Evolutionary conservation across 495 filamentous ascomycete species (phyloP).

Genomic region (Penicillium cataractarum): DNA sequence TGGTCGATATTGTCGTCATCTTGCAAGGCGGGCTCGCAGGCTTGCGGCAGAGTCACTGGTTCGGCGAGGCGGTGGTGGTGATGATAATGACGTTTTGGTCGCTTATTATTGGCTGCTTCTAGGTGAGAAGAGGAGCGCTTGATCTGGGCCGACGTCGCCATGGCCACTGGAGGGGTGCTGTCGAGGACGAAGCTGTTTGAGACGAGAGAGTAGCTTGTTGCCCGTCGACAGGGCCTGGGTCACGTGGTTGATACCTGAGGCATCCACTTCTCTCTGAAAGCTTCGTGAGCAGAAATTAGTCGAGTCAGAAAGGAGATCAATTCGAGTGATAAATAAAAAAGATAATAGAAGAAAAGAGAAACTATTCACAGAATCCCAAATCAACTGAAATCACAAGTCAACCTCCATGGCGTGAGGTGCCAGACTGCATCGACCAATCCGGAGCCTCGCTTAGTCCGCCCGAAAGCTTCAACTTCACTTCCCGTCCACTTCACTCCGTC

Average conservation of each 20-base stretch:
- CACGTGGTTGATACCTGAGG: constrained; percentile 22
- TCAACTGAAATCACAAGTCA: neutral
- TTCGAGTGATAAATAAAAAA: neutral
- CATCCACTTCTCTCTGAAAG: neutral
- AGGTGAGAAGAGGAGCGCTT: constrained; percentile 49
- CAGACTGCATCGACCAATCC: constrained; percentile 31
- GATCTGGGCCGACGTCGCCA: constrained; percentile 38
- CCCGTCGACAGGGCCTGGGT: constrained; percentile 3
- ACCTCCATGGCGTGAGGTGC: constrained; percentile 5
- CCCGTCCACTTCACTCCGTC: constrained; percentile 29
- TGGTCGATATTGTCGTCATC: constrained; percentile 52
- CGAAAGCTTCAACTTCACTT: constrained; percentile 49
- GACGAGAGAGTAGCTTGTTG: constrained; percentile 19
- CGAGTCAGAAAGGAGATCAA: neutral
- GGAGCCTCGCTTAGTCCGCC: constrained; percentile 46
- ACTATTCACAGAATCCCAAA: too few species aligned
- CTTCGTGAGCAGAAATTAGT: neutral
- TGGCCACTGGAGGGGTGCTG: constrained; percentile 24
- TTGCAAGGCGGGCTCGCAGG: constrained; percentile 29
- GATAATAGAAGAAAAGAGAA: neutral
- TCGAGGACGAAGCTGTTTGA: constrained; percentile 4
- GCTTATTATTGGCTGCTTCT: constrained; percentile 39
- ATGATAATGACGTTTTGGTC: constrained; percentile 50
- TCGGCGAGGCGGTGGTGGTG: constrained; percentile 50
- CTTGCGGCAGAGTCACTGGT: constrained; percentile 31